Evolutionary conservation across 129 eudicot genomes (phyloP).

Genomic region (Saposhnikovia divaricata): DNA sequence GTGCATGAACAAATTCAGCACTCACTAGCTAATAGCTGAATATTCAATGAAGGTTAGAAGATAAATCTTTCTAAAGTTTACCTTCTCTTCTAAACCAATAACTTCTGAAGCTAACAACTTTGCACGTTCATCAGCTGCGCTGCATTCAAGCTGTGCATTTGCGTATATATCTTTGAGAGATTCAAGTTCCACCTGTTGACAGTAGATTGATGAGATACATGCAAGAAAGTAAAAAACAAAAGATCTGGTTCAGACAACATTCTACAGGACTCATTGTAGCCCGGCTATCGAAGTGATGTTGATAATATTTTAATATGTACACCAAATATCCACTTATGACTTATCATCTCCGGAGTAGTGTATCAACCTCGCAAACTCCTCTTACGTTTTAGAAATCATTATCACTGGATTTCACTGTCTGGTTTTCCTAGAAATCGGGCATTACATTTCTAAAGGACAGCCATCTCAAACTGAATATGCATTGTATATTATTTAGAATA

Average conservation of each 20-base stretch:
- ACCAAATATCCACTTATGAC: background rate
- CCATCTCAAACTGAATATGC: background rate
- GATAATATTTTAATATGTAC: background rate
- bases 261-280: background rate
- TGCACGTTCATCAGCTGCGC: slow-evolving; percentile 98
- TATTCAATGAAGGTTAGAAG: background rate
- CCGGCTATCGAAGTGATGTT: background rate
- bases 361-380: background rate
- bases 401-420: background rate
- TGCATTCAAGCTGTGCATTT: slow-evolving; percentile 86
- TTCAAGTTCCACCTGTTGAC: slow-evolving; percentile 77
- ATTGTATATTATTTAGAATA: background rate
- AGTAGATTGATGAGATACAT: slow-evolving; percentile 14
- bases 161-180: slow-evolving; percentile 58
- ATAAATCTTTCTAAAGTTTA: slow-evolving; percentile 8
- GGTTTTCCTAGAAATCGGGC: background rate
- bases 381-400: background rate
- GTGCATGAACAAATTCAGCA: background rate
- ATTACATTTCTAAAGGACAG: background rate
- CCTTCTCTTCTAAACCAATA: slow-evolving; percentile 98
- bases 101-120: slow-evolving; percentile 97
- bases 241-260: slow-evolving; percentile 5
- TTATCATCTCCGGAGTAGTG: background rate
- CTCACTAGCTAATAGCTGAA: background rate
- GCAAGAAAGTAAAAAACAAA: background rate